Evolutionary conservation across 2,329 filamentous ascomycete genomes (phyloP).

Genomic region (Myriosclerotinia scirpicola): DNA sequence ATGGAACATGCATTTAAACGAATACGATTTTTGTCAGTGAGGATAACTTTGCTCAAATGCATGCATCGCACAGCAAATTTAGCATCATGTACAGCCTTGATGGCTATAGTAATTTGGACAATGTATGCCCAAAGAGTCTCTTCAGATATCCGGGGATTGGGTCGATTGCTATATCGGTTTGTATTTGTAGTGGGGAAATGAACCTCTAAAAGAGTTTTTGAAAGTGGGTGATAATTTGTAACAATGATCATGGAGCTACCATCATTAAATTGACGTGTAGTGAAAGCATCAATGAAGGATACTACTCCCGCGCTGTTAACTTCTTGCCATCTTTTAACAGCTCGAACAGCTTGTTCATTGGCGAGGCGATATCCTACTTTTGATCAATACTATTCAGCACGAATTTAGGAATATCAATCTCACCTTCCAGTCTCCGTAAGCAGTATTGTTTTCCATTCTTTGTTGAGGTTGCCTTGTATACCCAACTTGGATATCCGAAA

Average conservation of each 20-base stretch:
- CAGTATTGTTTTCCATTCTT: constrained; percentile 90
- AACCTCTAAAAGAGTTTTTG: constrained; percentile 84
- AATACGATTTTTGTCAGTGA: constrained; percentile 88
- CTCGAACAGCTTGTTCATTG: constrained; percentile 83
- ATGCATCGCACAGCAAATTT: constrained; percentile 84
- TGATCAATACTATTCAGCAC: constrained; percentile 4
- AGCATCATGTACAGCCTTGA: constrained; percentile 79
- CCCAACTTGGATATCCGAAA: constrained; percentile 89
- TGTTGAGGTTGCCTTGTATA: constrained; percentile 89
- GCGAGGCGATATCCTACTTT: constrained; percentile 73
- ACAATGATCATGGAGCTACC: constrained; percentile 86
- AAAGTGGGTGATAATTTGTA: constrained; percentile 87
- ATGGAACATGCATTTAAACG: constrained; percentile 86
- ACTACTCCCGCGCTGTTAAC: constrained; percentile 81
- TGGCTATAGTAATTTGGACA: constrained; percentile 82
- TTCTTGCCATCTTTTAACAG: constrained; percentile 86
- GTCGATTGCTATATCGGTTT: constrained; percentile 43
- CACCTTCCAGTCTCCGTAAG: constrained; percentile 79
- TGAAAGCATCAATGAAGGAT: constrained; percentile 87
- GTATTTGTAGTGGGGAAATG: constrained; percentile 54
- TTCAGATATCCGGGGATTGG: constrained; percentile 57
- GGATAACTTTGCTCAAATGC: constrained; percentile 81
- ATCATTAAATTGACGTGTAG: constrained; percentile 87
- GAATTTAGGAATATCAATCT: constrained; percentile 21
- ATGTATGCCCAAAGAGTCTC: constrained; percentile 87